Evolutionary conservation across 768 basidiomycete species (phyloP), one percentile per base, ranked within the genome.

Genomic region (Paxillus ammoniavirescens): DNA sequence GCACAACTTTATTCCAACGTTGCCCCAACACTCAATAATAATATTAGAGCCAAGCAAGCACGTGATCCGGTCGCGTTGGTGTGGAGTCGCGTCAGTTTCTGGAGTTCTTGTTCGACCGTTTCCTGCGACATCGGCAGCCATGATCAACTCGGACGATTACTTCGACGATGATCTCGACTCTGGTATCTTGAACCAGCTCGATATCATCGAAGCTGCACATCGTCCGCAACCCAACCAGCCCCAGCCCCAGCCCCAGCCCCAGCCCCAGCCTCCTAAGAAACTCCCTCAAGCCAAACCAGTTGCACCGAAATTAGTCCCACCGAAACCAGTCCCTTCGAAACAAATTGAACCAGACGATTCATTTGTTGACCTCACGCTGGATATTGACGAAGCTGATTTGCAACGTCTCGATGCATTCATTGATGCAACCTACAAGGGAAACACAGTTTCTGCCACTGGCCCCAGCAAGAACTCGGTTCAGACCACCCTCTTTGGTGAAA

Each of bases 141-240:
- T 61, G 56, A 89, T 91, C 88, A 87, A 83, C 74, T 89, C 87
- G 35, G 89, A 89, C 72, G 84, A 78, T 40, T 89, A 84, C 64
- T 91, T 87, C 65, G 80, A 82, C 56, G 83, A 83, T 56, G 85
- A 86, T 4, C 60, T 87, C 37, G 80, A 90, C 68, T 78, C 79
- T 42, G 80, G 77, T 35, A 77, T 81, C 3, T 62, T 90, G 7
- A 70, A 77, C 36, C 77, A 87, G 62, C 75, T 92, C 21, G 85
- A 89, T 62, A 77, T 81, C 17, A 84, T 93, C 42, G 89, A 92
- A 71, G 83, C 86, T 9, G 77, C 81, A 14, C 76, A 82, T 63
- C 58, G 57, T 57, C 60, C 59, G 21, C 62, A 57, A 60, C 43
- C 26, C 42, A 41, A 48, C 44, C 50, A 53, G 57, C 18, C 13